Conservation (phyloP, 2,329 filamentous ascomycete species). For the Fusarium newnesense region DNA sequence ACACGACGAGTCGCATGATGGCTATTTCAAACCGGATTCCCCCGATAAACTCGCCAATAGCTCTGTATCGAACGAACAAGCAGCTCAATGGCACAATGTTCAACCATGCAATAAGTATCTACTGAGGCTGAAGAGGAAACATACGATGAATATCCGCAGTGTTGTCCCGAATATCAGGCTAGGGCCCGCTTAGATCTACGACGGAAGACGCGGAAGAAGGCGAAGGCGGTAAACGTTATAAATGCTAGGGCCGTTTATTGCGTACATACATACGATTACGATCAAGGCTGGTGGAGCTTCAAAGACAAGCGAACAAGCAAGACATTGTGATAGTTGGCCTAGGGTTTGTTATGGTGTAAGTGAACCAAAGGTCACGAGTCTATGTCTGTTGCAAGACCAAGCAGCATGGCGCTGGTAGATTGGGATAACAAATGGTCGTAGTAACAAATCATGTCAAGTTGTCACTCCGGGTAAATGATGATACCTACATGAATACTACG, state of each 20-base stretch:
- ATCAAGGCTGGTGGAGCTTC: conserved; percentile 23
- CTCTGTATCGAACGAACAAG: conserved; percentile 14
- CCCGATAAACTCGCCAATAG: conserved; percentile 21
- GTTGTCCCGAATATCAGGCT: conserved; percentile 26
- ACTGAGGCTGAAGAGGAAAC: conserved; percentile 33
- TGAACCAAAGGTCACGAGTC: conserved; percentile 6
- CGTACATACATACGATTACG: conserved; percentile 35
- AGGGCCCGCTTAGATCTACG: conserved; percentile 35
- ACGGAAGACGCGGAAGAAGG: conserved; percentile 32
- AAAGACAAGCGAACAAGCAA: not conserved
- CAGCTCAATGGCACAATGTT: not conserved
- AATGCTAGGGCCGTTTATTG: conserved; percentile 14
- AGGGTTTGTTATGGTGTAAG: not conserved
- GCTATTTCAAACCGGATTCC: conserved; percentile 10
- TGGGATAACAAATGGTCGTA: not conserved
- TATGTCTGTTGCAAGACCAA: not conserved
- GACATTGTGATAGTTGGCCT: conserved; percentile 4
- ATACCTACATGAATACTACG: not conserved
- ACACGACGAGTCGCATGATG: not conserved
- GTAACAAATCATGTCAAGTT: not conserved
- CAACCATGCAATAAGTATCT: not conserved
- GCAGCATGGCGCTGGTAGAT: not conserved
- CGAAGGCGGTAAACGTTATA: conserved; percentile 26
- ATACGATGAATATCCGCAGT: conserved; percentile 34
- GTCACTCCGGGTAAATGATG: not conserved